Evolutionary conservation across 345 rosid genomes (phyloP).

Genomic region (Citrus australasica): DNA sequence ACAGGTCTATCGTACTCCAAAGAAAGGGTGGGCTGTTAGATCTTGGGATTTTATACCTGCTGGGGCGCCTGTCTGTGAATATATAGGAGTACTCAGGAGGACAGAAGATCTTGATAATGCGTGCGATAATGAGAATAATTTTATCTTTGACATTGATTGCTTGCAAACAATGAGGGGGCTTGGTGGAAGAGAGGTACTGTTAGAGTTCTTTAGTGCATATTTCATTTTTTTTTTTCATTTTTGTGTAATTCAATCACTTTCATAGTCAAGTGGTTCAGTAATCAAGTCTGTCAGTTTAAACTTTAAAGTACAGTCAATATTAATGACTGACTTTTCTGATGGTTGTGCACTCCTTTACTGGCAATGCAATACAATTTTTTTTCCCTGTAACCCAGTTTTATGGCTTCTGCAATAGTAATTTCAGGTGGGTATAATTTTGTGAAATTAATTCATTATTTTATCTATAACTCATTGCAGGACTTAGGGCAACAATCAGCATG

Average conservation of each 20-base stretch:
- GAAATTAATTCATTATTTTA: not conserved
- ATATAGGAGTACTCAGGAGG: conserved; percentile 63
- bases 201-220: not conserved
- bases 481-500: not conserved
- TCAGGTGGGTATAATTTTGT: not conserved
- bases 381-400: not conserved
- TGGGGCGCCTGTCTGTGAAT: conserved; percentile 93
- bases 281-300: not conserved
- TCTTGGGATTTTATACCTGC: conserved; percentile 94
- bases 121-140: conserved; percentile 70
- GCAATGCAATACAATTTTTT: not conserved
- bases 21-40: conserved; percentile 96
- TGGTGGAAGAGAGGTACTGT: conserved; percentile 76
- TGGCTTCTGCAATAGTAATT: not conserved
- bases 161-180: conserved; percentile 87
- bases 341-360: not conserved
- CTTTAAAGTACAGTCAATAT: not conserved
- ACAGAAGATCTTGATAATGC: conserved; percentile 69
- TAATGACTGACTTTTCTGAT: not conserved
- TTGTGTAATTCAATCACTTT: not conserved
- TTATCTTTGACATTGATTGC: conserved; percentile 92
- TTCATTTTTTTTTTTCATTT: not conserved
- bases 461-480: not conserved
- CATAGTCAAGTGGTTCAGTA: not conserved
- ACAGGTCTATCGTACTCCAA: conserved; percentile 82